These are phyloP conservation scores for Pseudogymnoascus sp. DNA, from an alignment of 2,329 filamentous ascomycete species.

Conservation along the genomic window DNA sequence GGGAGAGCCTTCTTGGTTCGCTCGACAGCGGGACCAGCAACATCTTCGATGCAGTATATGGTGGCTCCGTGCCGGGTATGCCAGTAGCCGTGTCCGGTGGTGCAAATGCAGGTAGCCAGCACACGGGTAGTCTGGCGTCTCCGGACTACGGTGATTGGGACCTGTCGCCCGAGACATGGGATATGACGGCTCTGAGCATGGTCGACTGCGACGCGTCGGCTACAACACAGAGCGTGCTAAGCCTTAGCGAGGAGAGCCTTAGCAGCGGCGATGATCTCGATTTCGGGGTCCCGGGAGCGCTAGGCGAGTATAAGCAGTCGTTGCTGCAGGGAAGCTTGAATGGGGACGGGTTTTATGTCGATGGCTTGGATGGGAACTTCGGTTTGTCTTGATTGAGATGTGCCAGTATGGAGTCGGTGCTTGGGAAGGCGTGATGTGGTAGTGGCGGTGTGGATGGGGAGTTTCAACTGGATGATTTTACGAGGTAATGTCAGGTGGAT, in stretches of 20 bases:
- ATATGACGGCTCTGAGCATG: conserved; percentile 32
- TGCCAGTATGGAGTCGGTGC: background rate
- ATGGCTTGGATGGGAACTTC: conserved; percentile 33
- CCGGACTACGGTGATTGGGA: conserved; percentile 6
- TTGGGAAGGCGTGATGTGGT: background rate
- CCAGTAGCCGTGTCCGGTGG: conserved; percentile 24
- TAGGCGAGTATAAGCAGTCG: conserved; percentile 15
- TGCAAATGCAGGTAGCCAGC: background rate
- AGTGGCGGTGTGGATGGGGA: background rate
- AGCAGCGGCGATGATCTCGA: conserved; percentile 40
- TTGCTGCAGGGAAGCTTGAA: conserved; percentile 12
- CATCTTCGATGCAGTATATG: conserved; percentile 78
- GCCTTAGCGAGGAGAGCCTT: conserved; percentile 52
- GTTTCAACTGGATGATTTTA: background rate
- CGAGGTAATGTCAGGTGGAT: background rate
- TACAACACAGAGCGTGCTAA: conserved; percentile 45
- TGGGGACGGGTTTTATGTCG: conserved; percentile 21
- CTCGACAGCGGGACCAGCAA: conserved; percentile 74
- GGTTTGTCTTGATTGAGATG: conserved; percentile 27
- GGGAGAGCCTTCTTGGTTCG: conserved; percentile 73
- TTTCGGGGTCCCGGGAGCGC: background rate
- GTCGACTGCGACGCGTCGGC: conserved; percentile 28
- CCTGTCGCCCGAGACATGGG: conserved; percentile 51
- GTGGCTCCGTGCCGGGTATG: conserved; percentile 46
- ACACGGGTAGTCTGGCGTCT: background rate